Base-by-base conservation (phyloP, 2,329 filamentous ascomycete species). In the Decorospora gaudefroyi region DNA sequence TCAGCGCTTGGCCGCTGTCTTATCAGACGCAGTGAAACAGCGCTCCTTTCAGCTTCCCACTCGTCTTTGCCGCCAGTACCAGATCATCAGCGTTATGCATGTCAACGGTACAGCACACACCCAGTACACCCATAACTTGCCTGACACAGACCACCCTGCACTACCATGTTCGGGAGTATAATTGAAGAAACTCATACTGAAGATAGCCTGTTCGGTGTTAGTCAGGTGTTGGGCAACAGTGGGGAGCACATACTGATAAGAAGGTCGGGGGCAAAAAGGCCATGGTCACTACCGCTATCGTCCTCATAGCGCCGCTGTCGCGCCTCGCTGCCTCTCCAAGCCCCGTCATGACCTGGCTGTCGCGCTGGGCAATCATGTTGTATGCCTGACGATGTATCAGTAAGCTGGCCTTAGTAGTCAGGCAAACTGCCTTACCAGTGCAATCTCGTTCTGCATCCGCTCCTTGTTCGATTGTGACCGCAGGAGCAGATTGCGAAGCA, bases 171-270 rank as follows among this genome's bases (percentile, higher is more conserved):
- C 39, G 6, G 55, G 51, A 2, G 42, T 18, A 19, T 40, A 57
- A 28, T 55, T 36, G 49, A 57, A 61, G 25, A 61, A 61, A 31
- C 45, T 54, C 51, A 56, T 59, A 26, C 55, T 59, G 37, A 61
- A 59, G 5, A 61, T 44, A 2, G 57, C 55, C 54, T 59, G 27
- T 2, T 15, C 9, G 8, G 4, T 12, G 10, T 48, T 21, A 56
- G 48, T 18, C 30, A n/a, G 5, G 22, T 6, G 3, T 4, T 4
- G 9, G 22, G 5, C 13, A 15, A 3, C 4, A 4, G 2, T 41
- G 7, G 11, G 4, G 15, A 16, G 23, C 1, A 30, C 50, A 18
- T 8, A 55, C 55, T 4, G 57, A 59, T 17, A 54, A 7, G 21
- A 61, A 61, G 2, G 55, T 59, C 6, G 53, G 49, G 1, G 57